Evolutionary conservation across 164 flowering plant species (phyloP), one percentile per base, ranked within the genome.

Genomic region (Piper longum): DNA sequence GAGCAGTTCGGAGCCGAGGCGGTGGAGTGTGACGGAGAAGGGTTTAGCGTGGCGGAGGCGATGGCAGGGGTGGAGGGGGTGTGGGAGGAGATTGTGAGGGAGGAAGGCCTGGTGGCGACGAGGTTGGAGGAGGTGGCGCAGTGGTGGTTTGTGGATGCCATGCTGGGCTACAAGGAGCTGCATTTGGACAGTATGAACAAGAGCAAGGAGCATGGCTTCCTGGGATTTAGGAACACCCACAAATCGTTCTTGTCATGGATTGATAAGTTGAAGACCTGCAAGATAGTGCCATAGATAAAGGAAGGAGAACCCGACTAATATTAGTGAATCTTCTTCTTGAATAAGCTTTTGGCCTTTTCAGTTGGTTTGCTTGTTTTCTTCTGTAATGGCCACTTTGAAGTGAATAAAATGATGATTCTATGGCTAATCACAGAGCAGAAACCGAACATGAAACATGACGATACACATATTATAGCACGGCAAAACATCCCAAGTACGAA

Each of bases 161-260:
- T 78, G 0, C 64, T 86, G 40, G 62, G 69, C 3, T 39, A 7
- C 0, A n/a, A 44, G 41, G 77, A 54, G 52, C 16, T 62, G 1
- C 0, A 7, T 5, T 54, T 86, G 72, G 79, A 64, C 26, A 77
- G 71, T 59, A 83, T 88, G 92, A 89, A 86, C 70, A 89, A 89
- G 80, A 81, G 91, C 68, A 89, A 85, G 70, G 95, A 85, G 71
- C 91, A 85, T 70, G 95, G 95, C 4, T 88, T 88, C 63, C 67
- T 85, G 64, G 96, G 96, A 7, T 89, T 89, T 63, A 82, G 96
- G 75, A 87, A 87, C 71, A 62, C 91, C 8, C 71, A 70, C 57
- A 69, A 67, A 4, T 78, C 89, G 0, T 79, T 86, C 54, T 39
- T 77, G 60, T 76, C 80, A 14, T 85, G 96, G 92, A 83, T 86